phyloP scores from a whole-genome alignment of 768 basidiomycete species.

The Rhodotorula paludigena region DNA sequence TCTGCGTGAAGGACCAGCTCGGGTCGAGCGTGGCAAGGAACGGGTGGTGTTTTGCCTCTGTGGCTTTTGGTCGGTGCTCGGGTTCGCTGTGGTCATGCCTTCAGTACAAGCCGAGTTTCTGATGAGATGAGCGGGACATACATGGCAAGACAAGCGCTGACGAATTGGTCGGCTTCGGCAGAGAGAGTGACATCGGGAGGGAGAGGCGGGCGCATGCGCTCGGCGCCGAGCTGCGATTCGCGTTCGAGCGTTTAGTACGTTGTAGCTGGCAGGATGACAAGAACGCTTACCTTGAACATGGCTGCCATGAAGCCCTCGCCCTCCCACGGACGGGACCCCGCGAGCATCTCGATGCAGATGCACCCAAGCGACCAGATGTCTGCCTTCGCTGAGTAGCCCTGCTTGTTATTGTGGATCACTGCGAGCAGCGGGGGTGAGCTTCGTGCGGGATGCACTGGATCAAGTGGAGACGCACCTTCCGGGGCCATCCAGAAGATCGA shows the following conservation, averaged over 20 bases:
- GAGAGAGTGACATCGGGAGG: constrained; percentile 75
- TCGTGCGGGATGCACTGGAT: too few species aligned
- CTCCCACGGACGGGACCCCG: constrained; percentile 89
- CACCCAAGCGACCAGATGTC: constrained; percentile 96
- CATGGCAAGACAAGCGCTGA: constrained; percentile 84
- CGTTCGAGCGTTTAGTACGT: background rate
- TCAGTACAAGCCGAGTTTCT: background rate
- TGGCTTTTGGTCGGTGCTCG: constrained; percentile 34
- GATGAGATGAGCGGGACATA: constrained; percentile 40
- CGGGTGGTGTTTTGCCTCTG: constrained; percentile 34
- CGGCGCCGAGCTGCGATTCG: constrained; percentile 71
- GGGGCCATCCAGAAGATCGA: constrained; percentile 99
- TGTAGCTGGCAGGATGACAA: too few species aligned
- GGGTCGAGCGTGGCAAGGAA: constrained; percentile 32
- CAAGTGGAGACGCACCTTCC: constrained; percentile 66
- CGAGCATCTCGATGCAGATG: constrained; percentile 99
- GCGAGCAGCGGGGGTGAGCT: constrained; percentile 20
- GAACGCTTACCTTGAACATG: constrained; percentile 76
- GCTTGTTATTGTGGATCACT: constrained; percentile 66
- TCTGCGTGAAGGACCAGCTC: constrained; percentile 35
- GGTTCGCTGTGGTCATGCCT: constrained; percentile 27
- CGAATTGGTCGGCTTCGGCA: constrained; percentile 73
- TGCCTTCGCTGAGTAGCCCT: constrained; percentile 89
- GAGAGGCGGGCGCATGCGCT: constrained; percentile 78
- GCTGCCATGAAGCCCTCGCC: constrained; percentile 85